phyloP scores from a whole-genome alignment of 345 rosid species.

The Arabis hirsuta region DNA sequence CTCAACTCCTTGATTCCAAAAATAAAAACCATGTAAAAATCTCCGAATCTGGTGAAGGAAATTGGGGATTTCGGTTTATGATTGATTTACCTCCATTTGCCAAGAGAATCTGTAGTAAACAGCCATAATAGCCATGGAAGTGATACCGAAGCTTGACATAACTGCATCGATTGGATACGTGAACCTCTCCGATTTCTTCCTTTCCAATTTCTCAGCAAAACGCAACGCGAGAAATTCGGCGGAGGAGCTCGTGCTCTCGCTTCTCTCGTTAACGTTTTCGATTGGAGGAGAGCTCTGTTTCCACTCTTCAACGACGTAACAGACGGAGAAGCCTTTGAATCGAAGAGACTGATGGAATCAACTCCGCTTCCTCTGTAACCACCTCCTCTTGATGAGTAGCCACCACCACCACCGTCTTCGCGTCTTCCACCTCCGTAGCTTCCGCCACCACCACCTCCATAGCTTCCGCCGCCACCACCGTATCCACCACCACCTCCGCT shows the following conservation, averaged over 20 bases:
- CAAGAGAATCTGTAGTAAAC: constrained; percentile 86
- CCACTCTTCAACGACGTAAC: constrained; percentile 66
- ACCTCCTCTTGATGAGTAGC: no score
- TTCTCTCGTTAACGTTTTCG: constrained; percentile 22
- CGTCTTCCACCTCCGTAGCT: no score
- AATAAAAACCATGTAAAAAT: not conserved
- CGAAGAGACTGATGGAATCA: constrained; percentile 42
- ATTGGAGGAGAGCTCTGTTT: constrained; percentile 50
- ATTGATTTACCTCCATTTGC: constrained; percentile 77
- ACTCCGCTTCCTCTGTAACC: no score
- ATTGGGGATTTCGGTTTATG: not conserved
- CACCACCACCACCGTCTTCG: no score
- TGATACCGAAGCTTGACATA: constrained; percentile 85
- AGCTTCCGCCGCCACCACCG: no score
- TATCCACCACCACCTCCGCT: no score
- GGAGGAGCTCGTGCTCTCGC: constrained; percentile 31
- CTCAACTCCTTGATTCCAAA: constrained; percentile 60
- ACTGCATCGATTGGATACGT: constrained; percentile 84
- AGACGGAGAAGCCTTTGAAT: constrained; percentile 46
- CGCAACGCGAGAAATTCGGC: constrained; percentile 45
- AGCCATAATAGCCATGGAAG: constrained; percentile 78
- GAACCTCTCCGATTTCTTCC: constrained; percentile 79
- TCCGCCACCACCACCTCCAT: no score
- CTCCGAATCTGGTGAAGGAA: no score
- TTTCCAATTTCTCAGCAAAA: constrained; percentile 55